phyloP scores from a whole-genome alignment of 805 yeast genomes.

The Metschnikowia gruessii region DNA sequence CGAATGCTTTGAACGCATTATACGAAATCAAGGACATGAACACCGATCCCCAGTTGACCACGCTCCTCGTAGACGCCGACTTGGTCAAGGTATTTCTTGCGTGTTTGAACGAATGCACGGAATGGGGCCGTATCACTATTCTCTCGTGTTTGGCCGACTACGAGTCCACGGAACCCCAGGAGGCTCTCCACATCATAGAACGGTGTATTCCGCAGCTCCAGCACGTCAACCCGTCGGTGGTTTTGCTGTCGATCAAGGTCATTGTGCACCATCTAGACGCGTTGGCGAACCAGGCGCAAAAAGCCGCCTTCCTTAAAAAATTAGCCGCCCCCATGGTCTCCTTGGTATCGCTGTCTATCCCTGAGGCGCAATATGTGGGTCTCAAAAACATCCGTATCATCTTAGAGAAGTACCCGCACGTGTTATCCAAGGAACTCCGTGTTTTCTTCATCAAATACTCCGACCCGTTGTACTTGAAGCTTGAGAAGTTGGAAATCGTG shows the following conservation, averaged over 20 bases:
- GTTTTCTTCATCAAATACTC: constrained; percentile 88
- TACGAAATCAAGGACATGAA: constrained; percentile 77
- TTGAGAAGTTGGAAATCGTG: constrained; percentile 74
- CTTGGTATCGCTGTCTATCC: constrained; percentile 72
- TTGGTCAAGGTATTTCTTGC: constrained; percentile 61
- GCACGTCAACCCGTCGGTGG: constrained; percentile 96
- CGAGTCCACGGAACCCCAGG: constrained; percentile 51
- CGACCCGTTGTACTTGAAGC: constrained; percentile 74
- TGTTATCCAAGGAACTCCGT: constrained; percentile 74
- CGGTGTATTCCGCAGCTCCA: constrained; percentile 92
- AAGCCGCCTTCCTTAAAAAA: constrained; percentile 55
- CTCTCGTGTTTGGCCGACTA: constrained; percentile 78
- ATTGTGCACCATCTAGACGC: constrained; percentile 64
- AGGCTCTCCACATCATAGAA: constrained; percentile 83
- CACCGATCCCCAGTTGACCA: constrained; percentile 41
- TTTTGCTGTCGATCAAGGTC: constrained; percentile 78
- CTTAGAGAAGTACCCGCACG: constrained; percentile 80
- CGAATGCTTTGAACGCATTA: constrained; percentile 85
- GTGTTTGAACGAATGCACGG: constrained; percentile 95
- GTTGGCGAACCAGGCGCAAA: constrained; percentile 36
- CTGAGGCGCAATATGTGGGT: constrained; percentile 94
- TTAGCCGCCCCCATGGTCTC: constrained; percentile 85
- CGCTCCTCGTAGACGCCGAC: constrained; percentile 39
- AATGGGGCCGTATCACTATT: constrained; percentile 96
- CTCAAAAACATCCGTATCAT: constrained; percentile 86